Conservation (phyloP, 1,139 yeast species). For the Blastobotrys indianensis region DNA sequence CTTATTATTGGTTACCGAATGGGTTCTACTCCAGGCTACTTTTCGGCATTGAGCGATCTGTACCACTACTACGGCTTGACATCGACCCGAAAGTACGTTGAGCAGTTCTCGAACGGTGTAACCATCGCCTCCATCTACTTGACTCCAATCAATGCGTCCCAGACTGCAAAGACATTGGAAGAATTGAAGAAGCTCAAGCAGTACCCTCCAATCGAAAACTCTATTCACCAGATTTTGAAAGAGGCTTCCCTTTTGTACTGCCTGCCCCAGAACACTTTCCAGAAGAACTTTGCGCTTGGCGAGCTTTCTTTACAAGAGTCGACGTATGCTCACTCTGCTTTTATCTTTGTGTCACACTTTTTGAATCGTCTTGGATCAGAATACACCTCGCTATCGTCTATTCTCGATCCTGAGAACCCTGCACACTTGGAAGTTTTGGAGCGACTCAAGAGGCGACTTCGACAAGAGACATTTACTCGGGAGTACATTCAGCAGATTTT, state of each 20-base stretch:
- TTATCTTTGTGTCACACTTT: slow-evolving; percentile 88
- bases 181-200: slow-evolving; percentile 31
- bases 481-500: slow-evolving; percentile 76
- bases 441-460: slow-evolving; percentile 79
- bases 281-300: slow-evolving; percentile 64
- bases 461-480: slow-evolving; percentile 91
- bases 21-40: slow-evolving; percentile 79
- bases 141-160: slow-evolving; percentile 45
- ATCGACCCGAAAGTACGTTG: slow-evolving; percentile 87
- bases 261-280: slow-evolving; percentile 82
- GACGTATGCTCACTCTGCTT: slow-evolving; percentile 90
- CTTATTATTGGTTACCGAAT: slow-evolving; percentile 86
- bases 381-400: slow-evolving; percentile 60
- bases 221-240: slow-evolving; percentile 85
- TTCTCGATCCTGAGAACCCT: slow-evolving; percentile 57
- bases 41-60: slow-evolving; percentile 79
- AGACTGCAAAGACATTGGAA: slow-evolving; percentile 33
- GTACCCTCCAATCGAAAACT: slow-evolving; percentile 54
- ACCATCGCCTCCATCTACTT: slow-evolving; percentile 85
- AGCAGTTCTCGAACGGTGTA: slow-evolving; percentile 85
- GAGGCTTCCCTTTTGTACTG: slow-evolving; percentile 92
- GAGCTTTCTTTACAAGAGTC: slow-evolving; percentile 89
- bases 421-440: slow-evolving; percentile 67
- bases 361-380: slow-evolving; percentile 92
- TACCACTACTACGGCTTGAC: slow-evolving; percentile 85